phyloP scores from a whole-genome alignment of 106 monocot species.

The Ottelia alismoides region DNA sequence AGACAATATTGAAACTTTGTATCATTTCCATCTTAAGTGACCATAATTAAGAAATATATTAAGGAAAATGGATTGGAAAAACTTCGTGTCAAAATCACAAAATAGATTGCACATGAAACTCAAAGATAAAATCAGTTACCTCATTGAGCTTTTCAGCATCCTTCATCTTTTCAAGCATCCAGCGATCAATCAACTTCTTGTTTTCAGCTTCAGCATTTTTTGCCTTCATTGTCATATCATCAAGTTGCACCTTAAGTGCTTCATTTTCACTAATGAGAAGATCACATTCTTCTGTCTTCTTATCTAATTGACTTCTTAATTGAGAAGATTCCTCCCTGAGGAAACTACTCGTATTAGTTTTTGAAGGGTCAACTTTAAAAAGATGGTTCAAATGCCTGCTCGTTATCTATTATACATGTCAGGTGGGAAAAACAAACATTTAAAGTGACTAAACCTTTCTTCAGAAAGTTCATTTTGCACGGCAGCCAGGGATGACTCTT shows the following conservation, averaged over 20 bases:
- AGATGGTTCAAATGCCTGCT: too few relatives aligned
- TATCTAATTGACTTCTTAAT: slow-evolving; percentile 41
- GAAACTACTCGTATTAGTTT: not conserved
- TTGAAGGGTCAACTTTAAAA: too few relatives aligned
- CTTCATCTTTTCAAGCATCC: slow-evolving; percentile 93
- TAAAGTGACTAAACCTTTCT: slow-evolving; percentile 60
- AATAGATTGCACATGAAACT: too few relatives aligned
- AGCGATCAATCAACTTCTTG: slow-evolving; percentile 66
- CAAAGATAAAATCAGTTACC: slow-evolving; percentile 38
- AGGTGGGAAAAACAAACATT: too few relatives aligned
- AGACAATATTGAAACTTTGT: too few relatives aligned
- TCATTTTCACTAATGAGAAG: slow-evolving; percentile 44
- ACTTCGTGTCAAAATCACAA: too few relatives aligned
- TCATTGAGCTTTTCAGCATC: slow-evolving; percentile 86
- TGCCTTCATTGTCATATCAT: slow-evolving; percentile 32
- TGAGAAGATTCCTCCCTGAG: slow-evolving; percentile 57
- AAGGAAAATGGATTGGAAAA: too few relatives aligned
- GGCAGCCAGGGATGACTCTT: slow-evolving; percentile 28
- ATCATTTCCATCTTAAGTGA: too few relatives aligned
- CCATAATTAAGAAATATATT: too few relatives aligned
- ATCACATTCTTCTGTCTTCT: slow-evolving; percentile 56
- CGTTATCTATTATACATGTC: too few relatives aligned
- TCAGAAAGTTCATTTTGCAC: too few relatives aligned
- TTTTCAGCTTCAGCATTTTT: slow-evolving; percentile 52
- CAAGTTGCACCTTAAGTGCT: slow-evolving; percentile 52